phyloP scores from a whole-genome alignment of 441 rosid genomes.

The Erysimum pusillum region DNA sequence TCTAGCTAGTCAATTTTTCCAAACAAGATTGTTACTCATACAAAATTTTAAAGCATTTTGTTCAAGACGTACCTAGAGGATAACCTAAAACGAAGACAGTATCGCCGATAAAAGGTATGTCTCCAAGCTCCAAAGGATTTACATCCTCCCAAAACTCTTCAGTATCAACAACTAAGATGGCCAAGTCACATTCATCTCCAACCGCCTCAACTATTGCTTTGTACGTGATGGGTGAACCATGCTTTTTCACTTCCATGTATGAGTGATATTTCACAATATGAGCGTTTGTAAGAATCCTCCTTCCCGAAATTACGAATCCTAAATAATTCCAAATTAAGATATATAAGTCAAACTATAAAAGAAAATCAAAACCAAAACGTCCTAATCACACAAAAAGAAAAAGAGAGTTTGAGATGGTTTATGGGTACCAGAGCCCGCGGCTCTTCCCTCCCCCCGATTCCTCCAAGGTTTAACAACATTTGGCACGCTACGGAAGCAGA shows the following conservation, averaged over 20 bases:
- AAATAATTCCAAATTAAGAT: not conserved
- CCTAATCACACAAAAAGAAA: too few species aligned
- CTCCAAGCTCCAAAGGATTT: conserved; percentile 73
- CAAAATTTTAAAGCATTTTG: not conserved
- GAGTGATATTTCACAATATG: not conserved
- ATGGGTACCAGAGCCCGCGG: not conserved
- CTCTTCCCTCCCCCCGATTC: not conserved
- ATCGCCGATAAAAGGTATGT: conserved; percentile 65
- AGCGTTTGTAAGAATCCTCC: conserved; percentile 4
- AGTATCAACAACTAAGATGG: conserved; percentile 61
- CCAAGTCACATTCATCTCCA: conserved; percentile 75
- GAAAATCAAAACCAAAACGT: not conserved
- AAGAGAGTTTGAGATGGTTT: not conserved
- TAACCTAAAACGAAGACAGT: conserved; percentile 63
- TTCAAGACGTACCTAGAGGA: not conserved
- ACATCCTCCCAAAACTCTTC: conserved; percentile 45
- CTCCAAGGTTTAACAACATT: not conserved
- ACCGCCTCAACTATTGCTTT: not conserved
- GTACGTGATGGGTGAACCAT: not conserved
- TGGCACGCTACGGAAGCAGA: not conserved
- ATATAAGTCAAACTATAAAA: not conserved
- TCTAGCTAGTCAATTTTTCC: not conserved
- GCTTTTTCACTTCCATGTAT: not conserved
- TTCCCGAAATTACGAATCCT: not conserved
- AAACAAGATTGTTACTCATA: not conserved